Evolutionary conservation across 2,329 filamentous ascomycete genomes (phyloP).

Genomic region (Exserohilum rostratum): DNA sequence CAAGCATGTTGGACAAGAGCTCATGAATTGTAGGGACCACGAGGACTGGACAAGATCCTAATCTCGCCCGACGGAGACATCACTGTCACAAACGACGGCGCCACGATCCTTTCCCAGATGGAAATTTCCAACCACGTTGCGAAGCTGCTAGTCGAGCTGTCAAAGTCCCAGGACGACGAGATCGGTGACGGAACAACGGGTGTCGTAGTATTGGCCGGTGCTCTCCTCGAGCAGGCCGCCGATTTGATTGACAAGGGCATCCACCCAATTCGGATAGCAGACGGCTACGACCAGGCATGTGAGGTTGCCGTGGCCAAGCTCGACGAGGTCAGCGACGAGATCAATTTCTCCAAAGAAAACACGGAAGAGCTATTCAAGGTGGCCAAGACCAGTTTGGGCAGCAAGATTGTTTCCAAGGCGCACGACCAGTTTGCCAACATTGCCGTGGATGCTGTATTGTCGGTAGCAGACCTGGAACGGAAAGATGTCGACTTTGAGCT

Average conservation of each 20-base stretch:
- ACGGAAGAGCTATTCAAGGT: conserved; percentile 91
- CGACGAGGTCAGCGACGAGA: conserved; percentile 89
- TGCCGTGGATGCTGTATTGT: conserved; percentile 94
- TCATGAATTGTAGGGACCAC: conserved; percentile 67
- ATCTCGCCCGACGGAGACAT: conserved; percentile 99
- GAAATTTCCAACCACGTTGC: conserved; percentile 98
- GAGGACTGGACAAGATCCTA: conserved; percentile 97
- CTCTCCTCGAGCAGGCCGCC: conserved; percentile 92
- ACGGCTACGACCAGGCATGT: conserved; percentile 96
- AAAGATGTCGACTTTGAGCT: conserved; percentile 99
- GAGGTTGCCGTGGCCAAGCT: conserved; percentile 94
- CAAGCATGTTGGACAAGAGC: background rate
- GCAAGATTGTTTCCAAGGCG: conserved; percentile 98
- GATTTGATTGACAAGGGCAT: conserved; percentile 99
- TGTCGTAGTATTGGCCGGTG: conserved; percentile 93
- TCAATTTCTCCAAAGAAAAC: conserved; percentile 80
- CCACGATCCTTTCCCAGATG: conserved; percentile 96
- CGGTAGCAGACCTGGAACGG: conserved; percentile 91
- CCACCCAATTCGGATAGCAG: conserved; percentile 96
- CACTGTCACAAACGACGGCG: conserved; percentile 98
- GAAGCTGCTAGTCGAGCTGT: conserved; percentile 94
- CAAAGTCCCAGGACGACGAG: conserved; percentile 98
- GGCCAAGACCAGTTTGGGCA: conserved; percentile 92
- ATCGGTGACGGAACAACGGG: conserved; percentile 98
- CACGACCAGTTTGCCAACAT: conserved; percentile 98